Base-by-base conservation (phyloP, 441 rosid genomes). In the Populus hybrid region DNA sequence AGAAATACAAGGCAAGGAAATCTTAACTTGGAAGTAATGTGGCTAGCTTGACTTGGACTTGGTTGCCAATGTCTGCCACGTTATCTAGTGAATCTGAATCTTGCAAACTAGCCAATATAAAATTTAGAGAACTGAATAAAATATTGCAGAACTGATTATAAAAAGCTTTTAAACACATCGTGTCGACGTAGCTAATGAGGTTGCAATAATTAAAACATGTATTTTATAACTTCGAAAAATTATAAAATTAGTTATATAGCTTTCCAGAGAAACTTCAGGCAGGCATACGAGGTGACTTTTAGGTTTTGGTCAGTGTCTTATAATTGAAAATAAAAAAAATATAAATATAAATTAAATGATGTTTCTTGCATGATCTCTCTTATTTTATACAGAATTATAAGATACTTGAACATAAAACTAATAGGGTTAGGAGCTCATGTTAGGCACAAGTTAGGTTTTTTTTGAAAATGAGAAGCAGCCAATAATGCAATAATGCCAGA, bases 31-130 rank as follows among this genome's bases (percentile, higher is more conserved):
- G 35, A 71, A 71, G 75, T 40, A 74, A 75, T 5, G 42, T 21
- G 35, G 32, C 0, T 10, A 32, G 24, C 67, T 71, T 75, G 16
- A 79, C 82, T 9, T 46, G 5, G 73, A 73, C 34, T 12, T 24
- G 36, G 5, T 26, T 64, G 24, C n/a, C 50, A 30, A 18, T 14
- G 68, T 70, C 46, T 8, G 30, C 61, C 82, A 50, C 79, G 70
- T 73, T 65, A 72, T 12, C 53, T 57, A n/a, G 28, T 26, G 46
- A 73, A 69, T 69, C 64, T 28, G 75, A 70, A 81, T 50, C 75
- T 67, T 23, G 11, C 24, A 10, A 67, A 38, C 18, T 26, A 63
- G 50, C 71, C 10, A 69, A 23, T n/a, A n/a, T 10, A 26, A 50
- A n/a, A 16, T 6, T 4, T 63, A 65, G 18, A 34, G 53, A 64